Evolutionary conservation across 2,329 filamentous ascomycete genomes (phyloP), one percentile per base, ranked within the genome.

Genomic region (Samsoniella hepiali): DNA sequence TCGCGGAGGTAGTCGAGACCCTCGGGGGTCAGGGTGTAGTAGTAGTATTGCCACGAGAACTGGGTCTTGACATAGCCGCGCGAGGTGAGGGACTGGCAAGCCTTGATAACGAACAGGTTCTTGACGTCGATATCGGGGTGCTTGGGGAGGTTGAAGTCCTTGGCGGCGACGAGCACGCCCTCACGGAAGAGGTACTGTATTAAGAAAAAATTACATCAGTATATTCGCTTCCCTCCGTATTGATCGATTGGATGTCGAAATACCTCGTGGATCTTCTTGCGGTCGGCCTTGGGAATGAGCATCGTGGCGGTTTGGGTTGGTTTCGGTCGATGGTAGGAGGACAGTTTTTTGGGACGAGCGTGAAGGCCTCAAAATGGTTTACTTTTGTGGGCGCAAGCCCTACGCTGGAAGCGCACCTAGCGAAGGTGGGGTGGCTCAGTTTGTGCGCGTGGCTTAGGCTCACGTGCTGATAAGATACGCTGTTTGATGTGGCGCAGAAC

Each of bases 11-110:
- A 99, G 86, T 98, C 94, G 80, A 99, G 94, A 84, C 95, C 95
- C 88, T 98, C 93, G 78, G 93, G 91, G 80, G 94, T 97, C 82
- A 99, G 90, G 82, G 95, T 97, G 90, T 99, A 99, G 91, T 99
- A 99, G 90, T 98, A 97, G 88, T 93, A 97, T 84, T 97, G 93
- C 93, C 93, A 97, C 72, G 93, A 97, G 91, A 99, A 99, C 83
- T 96, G 95, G 75, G 95, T 99, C 91, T 99, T 99, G 84, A 99
- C 88, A 83, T 91, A 98, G 79, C 94, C 94, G 80, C 95, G 94
- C 74, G 93, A 97, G 85, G 89, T 96, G 78, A 99, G 89, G 70
- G 95, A 99, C 87, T 99, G 95, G 84, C 88, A 90, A 77, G 95
- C 95, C 89, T 99, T 99, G 88, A 99, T 91, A 81, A 98, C 94